Evolutionary conservation across 441 rosid species (phyloP).

Genomic region (Erodium moschatum): DNA sequence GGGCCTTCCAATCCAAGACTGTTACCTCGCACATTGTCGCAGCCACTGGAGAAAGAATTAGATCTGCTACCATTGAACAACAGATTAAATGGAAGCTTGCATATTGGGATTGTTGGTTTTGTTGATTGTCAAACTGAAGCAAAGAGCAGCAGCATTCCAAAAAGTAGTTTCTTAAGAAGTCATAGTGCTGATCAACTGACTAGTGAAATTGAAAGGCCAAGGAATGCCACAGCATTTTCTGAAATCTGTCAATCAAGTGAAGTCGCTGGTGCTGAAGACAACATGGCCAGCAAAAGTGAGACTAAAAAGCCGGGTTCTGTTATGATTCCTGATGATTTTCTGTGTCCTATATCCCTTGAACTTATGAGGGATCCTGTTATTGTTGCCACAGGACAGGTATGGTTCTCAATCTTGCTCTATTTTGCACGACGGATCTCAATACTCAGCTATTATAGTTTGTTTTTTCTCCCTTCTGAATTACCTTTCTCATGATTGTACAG

Average conservation of each 20-base stretch:
- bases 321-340: constrained; percentile 63
- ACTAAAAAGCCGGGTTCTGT: constrained; percentile 45
- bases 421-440: constrained; percentile 3
- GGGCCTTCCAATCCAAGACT: constrained; percentile 44
- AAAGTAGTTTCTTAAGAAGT: constrained; percentile 19
- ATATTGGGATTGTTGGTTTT: constrained; percentile 23
- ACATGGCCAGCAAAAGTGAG: constrained; percentile 37
- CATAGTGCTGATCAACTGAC: constrained; percentile 23
- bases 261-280: constrained; percentile 27
- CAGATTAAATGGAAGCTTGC: constrained; percentile 23
- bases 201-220: constrained; percentile 22
- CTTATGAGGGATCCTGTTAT: constrained; percentile 89
- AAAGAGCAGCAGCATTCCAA: constrained; percentile 27
- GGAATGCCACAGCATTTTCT: constrained; percentile 29
- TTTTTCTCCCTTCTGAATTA: constrained; percentile 21
- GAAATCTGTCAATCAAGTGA: constrained; percentile 29
- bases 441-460: neutral
- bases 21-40: constrained; percentile 37
- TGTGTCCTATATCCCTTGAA: constrained; percentile 79
- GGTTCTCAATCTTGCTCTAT: constrained; percentile 2
- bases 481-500: constrained; percentile 34
- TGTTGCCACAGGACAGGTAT: constrained; percentile 90
- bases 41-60: constrained; percentile 33
- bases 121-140: constrained; percentile 32
- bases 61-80: constrained; percentile 8